A percentile compares a stretch with the other conserved stretches of the same genome.
Conservation (phyloP, 192 early-diverging fungal genomes). For the Spizellomyces sp. region DNA sequence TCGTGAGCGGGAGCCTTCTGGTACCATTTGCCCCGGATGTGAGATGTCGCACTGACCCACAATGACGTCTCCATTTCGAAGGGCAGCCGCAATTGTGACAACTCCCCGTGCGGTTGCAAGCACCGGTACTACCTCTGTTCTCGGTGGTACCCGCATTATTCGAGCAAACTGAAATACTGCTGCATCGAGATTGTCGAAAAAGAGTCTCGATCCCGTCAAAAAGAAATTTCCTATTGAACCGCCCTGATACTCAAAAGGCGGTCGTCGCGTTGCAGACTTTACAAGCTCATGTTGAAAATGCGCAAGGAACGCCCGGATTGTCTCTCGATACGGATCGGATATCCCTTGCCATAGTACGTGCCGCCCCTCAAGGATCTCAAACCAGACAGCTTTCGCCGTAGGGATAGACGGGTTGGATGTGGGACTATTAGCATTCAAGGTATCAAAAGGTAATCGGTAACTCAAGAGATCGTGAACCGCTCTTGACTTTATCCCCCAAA, state of each 20-base stretch:
- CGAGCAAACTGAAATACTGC: conserved; percentile 75
- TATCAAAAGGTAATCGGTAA: conserved; percentile 61
- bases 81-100: conserved; percentile 63
- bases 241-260: conserved; percentile 71
- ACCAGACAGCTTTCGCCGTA: conserved; percentile 71
- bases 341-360: conserved; percentile 60
- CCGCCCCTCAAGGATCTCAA: conserved; percentile 69
- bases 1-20: conserved; percentile 32
- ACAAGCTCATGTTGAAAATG: conserved; percentile 59
- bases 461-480: conserved; percentile 72
- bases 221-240: conserved; percentile 82
- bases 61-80: conserved; percentile 66
- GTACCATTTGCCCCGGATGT: conserved; percentile 55
- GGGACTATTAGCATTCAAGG: conserved; percentile 46
- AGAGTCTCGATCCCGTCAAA: conserved; percentile 73
- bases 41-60: conserved; percentile 77
- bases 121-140: conserved; percentile 69
- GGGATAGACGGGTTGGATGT: not conserved
- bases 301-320: conserved; percentile 73
- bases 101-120: conserved; percentile 53
- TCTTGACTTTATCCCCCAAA: conserved; percentile 17
- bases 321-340: conserved; percentile 54
- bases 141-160: conserved; percentile 66
- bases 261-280: conserved; percentile 34
- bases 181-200: conserved; percentile 66